Conservation (phyloP, 495 filamentous ascomycete genomes). For the Astrothelium macrocarpum region DNA sequence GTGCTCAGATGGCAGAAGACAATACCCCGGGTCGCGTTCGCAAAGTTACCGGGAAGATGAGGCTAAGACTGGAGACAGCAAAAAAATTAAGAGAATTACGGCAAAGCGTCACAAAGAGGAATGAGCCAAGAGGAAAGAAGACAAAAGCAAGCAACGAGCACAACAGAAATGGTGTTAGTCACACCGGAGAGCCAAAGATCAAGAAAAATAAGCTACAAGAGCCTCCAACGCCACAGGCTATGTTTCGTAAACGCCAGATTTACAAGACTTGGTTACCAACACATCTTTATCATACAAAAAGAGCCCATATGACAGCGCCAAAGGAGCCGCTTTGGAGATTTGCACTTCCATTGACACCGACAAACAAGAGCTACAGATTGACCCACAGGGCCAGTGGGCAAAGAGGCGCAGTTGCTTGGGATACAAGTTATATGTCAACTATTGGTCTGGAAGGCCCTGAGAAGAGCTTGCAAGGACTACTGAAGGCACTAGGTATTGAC, state of each 20-base stretch:
- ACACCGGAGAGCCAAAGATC: conserved; percentile 23
- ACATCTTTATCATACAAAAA: conserved; percentile 86
- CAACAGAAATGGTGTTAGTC: neutral
- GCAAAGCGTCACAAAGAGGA: conserved; percentile 36
- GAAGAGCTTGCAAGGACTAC: conserved; percentile 49
- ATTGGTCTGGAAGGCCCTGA: conserved; percentile 64
- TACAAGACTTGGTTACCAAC: conserved; percentile 93
- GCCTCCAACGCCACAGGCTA: conserved; percentile 54
- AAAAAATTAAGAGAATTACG: conserved; percentile 60
- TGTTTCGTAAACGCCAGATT: conserved; percentile 75
- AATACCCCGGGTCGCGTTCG: conserved; percentile 76
- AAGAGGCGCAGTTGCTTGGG: conserved; percentile 68
- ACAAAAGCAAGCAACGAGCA: conserved; percentile 6
- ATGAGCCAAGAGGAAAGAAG: conserved; percentile 37
- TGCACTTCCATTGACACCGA: conserved; percentile 70
- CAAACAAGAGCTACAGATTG: conserved; percentile 77
- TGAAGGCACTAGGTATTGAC: conserved; percentile 53
- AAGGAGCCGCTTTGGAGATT: conserved; percentile 81
- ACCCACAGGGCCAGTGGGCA: conserved; percentile 73
- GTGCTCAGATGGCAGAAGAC: conserved; percentile 64
- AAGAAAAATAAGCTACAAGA: conserved; percentile 59
- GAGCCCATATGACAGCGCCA: conserved; percentile 75
- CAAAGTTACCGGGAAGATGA: conserved; percentile 58
- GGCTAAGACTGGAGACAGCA: conserved; percentile 74
- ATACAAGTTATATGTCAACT: conserved; percentile 90